A percentile compares a stretch with the other conserved stretches of the same genome.
phyloP scores from a whole-genome alignment of 352 stramenopile species.

The Pythium guiyangense region DNA sequence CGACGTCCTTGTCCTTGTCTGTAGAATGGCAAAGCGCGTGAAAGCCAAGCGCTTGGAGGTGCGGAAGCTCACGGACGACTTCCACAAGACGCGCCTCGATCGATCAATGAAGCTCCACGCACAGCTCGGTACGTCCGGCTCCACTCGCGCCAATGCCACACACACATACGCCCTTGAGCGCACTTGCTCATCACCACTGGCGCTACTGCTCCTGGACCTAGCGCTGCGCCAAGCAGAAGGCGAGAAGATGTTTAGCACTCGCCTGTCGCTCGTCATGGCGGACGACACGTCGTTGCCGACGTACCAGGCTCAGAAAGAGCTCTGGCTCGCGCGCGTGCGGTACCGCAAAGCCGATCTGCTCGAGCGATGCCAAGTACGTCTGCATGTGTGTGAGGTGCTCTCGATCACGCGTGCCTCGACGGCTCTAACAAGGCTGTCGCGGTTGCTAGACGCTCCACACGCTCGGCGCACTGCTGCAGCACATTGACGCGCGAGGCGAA shows the following conservation, averaged over 20 bases:
- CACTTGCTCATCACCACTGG: background rate
- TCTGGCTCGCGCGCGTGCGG: conserved; percentile 46
- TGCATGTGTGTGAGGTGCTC: background rate
- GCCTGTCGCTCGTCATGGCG: conserved; percentile 42
- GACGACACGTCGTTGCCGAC: conserved; percentile 47
- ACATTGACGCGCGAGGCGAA: conserved; percentile 38
- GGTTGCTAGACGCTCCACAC: conserved; percentile 35
- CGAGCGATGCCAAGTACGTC: conserved; percentile 45
- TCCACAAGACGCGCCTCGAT: conserved; percentile 30
- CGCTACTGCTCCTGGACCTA: conserved; percentile 9
- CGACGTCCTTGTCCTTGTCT: background rate
- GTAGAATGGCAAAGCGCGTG: conserved; percentile 54
- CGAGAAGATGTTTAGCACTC: conserved; percentile 59
- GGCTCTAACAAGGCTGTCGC: too few species aligned
- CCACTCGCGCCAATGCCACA: background rate
- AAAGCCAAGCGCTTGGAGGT: conserved; percentile 44
- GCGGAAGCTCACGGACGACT: conserved; percentile 38
- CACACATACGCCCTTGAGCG: background rate
- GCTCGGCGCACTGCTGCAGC: conserved; percentile 39
- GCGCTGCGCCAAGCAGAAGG: conserved; percentile 54
- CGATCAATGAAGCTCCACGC: conserved; percentile 47
- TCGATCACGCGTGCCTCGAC: too few species aligned
- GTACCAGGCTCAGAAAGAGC: conserved; percentile 54
- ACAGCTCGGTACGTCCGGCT: conserved; percentile 25
- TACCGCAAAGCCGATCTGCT: conserved; percentile 57